A percentile compares a stretch with the other conserved stretches of the same genome.
Conservation (phyloP, 2,329 filamentous ascomycete genomes). For the Fusarium falciforme region DNA sequence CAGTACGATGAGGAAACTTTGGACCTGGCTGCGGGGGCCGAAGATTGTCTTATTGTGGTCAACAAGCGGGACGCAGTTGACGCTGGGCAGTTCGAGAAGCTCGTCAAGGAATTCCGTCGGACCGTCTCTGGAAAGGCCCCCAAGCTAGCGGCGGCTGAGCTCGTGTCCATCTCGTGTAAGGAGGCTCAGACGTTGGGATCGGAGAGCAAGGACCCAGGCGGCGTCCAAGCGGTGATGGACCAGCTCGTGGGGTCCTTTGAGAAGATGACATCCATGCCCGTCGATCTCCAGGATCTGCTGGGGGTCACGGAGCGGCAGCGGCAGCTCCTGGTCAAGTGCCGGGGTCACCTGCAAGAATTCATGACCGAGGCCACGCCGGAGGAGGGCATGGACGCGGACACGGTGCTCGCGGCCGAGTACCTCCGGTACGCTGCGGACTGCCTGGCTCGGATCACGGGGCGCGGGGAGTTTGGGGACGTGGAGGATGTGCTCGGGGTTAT, state of each 20-base stretch:
- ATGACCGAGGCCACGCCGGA: conserved; percentile 64
- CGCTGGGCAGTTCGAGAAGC: conserved; percentile 46
- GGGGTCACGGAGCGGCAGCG: conserved; percentile 92
- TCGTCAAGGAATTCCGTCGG: conserved; percentile 56
- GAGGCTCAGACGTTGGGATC: conserved; percentile 56
- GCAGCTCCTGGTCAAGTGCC: conserved; percentile 80
- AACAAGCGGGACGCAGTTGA: conserved; percentile 71
- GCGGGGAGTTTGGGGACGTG: conserved; percentile 86
- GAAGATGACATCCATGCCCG: conserved; percentile 75
- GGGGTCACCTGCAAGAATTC: conserved; percentile 78
- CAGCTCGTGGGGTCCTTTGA: conserved; percentile 76
- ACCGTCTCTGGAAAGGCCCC: conserved; percentile 29
- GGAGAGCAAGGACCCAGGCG: conserved; percentile 64
- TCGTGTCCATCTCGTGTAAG: conserved; percentile 76
- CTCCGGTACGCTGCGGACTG: conserved; percentile 83
- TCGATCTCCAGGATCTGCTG: conserved; percentile 83
- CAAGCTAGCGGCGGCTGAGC: conserved; percentile 49
- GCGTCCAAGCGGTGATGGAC: conserved; percentile 75
- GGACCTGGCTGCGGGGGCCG: conserved; percentile 61
- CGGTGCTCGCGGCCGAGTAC: conserved; percentile 91
- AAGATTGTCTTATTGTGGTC: conserved; percentile 64
- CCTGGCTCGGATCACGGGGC: conserved; percentile 88
- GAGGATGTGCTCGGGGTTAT: conserved; percentile 97
- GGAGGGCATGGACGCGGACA: conserved; percentile 71
- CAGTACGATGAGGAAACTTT: conserved; percentile 67